Base-by-base conservation (phyloP, 2,329 filamentous ascomycete species). In the Fusarium burgessii region DNA sequence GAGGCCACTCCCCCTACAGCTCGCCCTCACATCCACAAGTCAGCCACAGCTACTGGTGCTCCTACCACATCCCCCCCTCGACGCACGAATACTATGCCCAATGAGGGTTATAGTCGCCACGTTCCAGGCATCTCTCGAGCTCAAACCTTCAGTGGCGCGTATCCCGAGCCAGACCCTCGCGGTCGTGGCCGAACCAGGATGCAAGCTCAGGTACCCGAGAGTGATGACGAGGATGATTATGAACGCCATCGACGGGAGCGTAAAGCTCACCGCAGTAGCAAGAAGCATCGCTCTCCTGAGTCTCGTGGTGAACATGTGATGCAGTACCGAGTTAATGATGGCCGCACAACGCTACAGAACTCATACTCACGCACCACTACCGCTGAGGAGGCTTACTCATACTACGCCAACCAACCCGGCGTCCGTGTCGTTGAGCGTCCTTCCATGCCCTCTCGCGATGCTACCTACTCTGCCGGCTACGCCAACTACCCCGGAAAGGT, bases 151-250 rank as follows among this genome's bases (percentile, higher is more conserved):
- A 76, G 74, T 40, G 71, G 66, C 15, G 63, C 56, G 20, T 77
- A 77, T 46, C 66, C 71, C 8, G 77, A 78, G 4, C 25, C 62
- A 5, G 76, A 79, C 13, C 67, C 75, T 9, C 81, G 81, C 8
- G 82, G 82, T 11, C 82, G 82, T 29, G 74, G 74, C 33, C 81
- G 82, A 18, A 81, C 80, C 14, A 79, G 78, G 46, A 70, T 78
- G 71, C 78, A 82, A 11, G 33, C 82, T 9, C 82, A 84, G 63
- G 74, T 78, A 17, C 71, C 76, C 13, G 78, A 81, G 7, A 76
- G 68, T 6, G 81, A 83, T 8, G 77, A 76, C 0, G 80, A 82
- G 15, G 81, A 82, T 3, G 76, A 77, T 2, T 77, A 80, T 23
- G 77, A 78, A 13, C 76, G 75, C 20, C 73, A 78, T 11, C 74